A percentile compares a stretch with the other conserved stretches of the same genome.
phyloP scores from a whole-genome alignment of 305 asterid species.

The Salvia sclarea region DNA sequence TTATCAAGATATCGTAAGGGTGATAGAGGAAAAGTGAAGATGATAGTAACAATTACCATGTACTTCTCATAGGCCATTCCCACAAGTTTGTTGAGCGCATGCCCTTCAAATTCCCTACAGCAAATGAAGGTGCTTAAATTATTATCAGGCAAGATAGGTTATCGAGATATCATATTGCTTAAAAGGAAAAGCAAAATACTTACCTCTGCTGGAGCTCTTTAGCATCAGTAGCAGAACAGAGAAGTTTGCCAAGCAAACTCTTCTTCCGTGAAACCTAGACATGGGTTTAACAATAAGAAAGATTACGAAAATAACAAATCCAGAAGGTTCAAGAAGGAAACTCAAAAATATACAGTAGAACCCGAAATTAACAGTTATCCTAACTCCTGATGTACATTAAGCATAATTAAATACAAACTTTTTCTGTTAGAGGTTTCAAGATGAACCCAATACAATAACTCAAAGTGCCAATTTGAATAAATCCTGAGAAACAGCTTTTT shows the following conservation, averaged over 20 bases:
- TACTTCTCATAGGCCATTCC: slow-evolving; percentile 84
- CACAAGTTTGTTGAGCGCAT: slow-evolving; percentile 75
- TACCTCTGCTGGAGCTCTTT: slow-evolving; percentile 76
- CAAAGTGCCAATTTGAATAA: neutral
- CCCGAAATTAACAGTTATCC: slow-evolving; percentile 24
- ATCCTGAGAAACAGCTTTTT: slow-evolving; percentile 1
- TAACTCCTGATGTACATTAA: slow-evolving; percentile 27
- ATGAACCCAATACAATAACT: slow-evolving; percentile 19
- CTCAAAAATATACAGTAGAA: slow-evolving; percentile 20
- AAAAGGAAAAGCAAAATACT: slow-evolving; percentile 30
- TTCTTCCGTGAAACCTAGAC: slow-evolving; percentile 72
- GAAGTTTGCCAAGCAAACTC: slow-evolving; percentile 57
- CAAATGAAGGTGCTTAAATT: slow-evolving; percentile 33
- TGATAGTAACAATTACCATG: slow-evolving; percentile 62
- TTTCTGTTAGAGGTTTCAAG: slow-evolving; percentile 5
- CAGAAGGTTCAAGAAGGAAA: slow-evolving; percentile 28
- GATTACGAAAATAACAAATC: slow-evolving; percentile 25
- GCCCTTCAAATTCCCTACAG: slow-evolving; percentile 74
- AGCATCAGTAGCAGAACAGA: slow-evolving; percentile 57
- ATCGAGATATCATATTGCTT: slow-evolving; percentile 26
- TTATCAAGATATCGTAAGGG: slow-evolving; percentile 20
- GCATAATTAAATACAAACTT: slow-evolving; percentile 7
- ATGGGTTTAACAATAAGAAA: slow-evolving; percentile 33
- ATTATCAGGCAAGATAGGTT: slow-evolving; percentile 28
- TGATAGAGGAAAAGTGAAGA: slow-evolving; percentile 24